A percentile compares a stretch with the other conserved stretches of the same genome.
Conservation (phyloP, 208 protist species). For the Leishmania major region DNA sequence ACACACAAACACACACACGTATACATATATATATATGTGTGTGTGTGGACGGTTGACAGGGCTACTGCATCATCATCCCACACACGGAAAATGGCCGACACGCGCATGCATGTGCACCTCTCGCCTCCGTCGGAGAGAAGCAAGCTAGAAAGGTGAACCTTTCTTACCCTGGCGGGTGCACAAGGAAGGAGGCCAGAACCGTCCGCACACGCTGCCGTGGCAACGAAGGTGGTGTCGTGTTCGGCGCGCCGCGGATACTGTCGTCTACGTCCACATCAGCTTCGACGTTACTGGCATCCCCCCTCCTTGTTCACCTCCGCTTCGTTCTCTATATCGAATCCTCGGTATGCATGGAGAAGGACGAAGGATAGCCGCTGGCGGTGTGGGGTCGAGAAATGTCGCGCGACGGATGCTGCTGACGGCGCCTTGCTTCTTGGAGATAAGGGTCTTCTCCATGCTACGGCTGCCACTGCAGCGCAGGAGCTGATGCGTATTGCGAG, state of each 20-base stretch:
- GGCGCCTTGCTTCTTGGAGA: background rate
- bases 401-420: background rate
- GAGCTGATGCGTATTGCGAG: background rate
- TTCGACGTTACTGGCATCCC: background rate
- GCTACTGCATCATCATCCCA: too few species aligned
- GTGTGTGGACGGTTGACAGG: background rate
- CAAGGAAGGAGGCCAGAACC: constrained; percentile 9
- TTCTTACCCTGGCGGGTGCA: constrained; percentile 1
- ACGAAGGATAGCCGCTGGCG: background rate
- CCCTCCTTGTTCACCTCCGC: background rate
- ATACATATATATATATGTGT: too few species aligned
- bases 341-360: background rate
- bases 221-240: background rate
- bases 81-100: background rate
- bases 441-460: background rate
- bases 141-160: background rate
- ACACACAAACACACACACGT: too few species aligned
- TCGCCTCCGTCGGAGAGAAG: background rate
- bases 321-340: background rate
- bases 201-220: constrained; percentile 19
- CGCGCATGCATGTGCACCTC: background rate
- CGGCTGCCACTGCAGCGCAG: background rate
- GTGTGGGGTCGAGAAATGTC: background rate
- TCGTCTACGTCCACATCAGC: background rate
- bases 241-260: background rate